These are phyloP conservation scores for Clitopilus hobsonii DNA, from an alignment of 768 basidiomycete genomes.

Conservation along the genomic window DNA sequence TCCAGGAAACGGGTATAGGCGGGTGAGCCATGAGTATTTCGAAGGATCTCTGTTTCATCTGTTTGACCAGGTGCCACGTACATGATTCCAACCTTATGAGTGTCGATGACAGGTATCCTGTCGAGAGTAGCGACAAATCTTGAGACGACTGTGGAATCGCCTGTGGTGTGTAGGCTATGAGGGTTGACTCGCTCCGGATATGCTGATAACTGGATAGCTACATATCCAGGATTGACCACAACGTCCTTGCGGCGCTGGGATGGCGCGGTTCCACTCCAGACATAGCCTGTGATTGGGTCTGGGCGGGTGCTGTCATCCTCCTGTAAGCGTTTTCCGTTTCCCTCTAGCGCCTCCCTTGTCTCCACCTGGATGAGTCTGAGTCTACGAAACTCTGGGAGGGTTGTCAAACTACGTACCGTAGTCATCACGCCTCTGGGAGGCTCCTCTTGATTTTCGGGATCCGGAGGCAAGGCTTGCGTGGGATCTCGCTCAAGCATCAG, in stretches of 20 bases:
- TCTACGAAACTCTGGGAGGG: too few relatives aligned
- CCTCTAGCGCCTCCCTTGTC: too few relatives aligned
- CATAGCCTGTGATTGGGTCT: conserved; percentile 77
- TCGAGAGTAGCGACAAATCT: conserved; percentile 69
- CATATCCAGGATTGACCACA: conserved; percentile 76
- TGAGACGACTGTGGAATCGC: conserved; percentile 49
- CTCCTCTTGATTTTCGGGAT: conserved; percentile 5
- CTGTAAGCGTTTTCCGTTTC: not conserved
- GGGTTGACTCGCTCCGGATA: conserved; percentile 40
- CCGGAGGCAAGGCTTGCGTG: conserved; percentile 23
- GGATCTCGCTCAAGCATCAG: conserved; percentile 64
- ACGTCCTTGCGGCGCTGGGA: conserved; percentile 89
- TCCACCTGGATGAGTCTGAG: too few relatives aligned
- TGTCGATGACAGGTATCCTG: conserved; percentile 90
- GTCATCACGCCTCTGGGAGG: conserved; percentile 13
- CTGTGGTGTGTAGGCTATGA: conserved; percentile 37
- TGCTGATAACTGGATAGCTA: conserved; percentile 82
- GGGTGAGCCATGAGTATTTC: conserved; percentile 89
- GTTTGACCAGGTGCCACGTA: conserved; percentile 93
- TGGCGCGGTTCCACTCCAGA: conserved; percentile 84
- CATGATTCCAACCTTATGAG: conserved; percentile 93
- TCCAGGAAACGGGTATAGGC: conserved; percentile 92
- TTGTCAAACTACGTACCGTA: too few relatives aligned
- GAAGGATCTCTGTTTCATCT: conserved; percentile 78
- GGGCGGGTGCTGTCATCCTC: conserved; percentile 35